A percentile compares a stretch with the other conserved stretches of the same genome.
These are phyloP conservation scores for Phytophthora sojae DNA, from an alignment of 352 stramenopile species.

Conservation along the genomic window DNA sequence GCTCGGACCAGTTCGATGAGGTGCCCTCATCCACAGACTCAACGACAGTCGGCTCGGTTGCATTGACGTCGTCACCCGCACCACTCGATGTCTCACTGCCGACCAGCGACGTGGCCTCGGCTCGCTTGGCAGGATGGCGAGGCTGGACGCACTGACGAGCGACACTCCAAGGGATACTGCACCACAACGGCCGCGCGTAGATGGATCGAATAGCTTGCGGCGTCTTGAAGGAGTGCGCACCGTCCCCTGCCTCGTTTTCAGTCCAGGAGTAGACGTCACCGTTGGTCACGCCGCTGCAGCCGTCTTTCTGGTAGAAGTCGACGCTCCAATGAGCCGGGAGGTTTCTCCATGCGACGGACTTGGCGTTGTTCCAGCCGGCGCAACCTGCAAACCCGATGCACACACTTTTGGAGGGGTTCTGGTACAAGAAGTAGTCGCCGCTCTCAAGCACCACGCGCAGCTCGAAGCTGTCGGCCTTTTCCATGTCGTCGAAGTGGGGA, in stretches of 20 bases:
- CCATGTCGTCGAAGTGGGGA: background rate
- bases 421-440: constrained; percentile 16
- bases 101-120: background rate
- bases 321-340: constrained; percentile 15
- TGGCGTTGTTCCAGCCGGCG: constrained; percentile 11
- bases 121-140: constrained; percentile 6
- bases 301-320: constrained; percentile 13
- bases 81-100: background rate
- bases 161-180: background rate
- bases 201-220: constrained; percentile 14
- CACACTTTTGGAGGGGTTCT: constrained; percentile 2
- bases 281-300: constrained; percentile 7
- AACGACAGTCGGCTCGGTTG: constrained; percentile 1
- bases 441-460: constrained; percentile 12
- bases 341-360: constrained; percentile 10
- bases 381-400: constrained; percentile 21
- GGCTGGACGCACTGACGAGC: constrained; percentile 21
- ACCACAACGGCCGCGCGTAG: constrained; percentile 13
- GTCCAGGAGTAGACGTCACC: constrained; percentile 13
- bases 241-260: background rate
- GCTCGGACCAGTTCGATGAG: constrained; percentile 26
- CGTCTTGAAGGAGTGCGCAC: constrained; percentile 14
- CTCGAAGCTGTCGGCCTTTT: constrained; percentile 12
- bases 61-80: constrained; percentile 7
- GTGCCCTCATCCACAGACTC: background rate